Base-by-base conservation (phyloP, 352 stramenopile genomes). In the Pseudoperonospora humuli region DNA sequence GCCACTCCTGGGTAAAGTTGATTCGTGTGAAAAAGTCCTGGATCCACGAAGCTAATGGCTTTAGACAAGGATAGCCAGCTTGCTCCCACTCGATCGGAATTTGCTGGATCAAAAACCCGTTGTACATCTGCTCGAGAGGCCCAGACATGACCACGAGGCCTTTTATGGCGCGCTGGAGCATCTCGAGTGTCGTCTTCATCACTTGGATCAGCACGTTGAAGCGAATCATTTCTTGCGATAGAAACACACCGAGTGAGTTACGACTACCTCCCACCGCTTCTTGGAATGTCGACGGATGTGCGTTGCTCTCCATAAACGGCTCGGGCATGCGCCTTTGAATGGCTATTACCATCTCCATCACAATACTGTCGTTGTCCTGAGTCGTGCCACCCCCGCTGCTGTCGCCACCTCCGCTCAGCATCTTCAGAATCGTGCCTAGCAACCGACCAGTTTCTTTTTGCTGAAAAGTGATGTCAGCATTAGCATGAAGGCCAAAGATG, bases 391-490 rank as follows among this genome's bases (percentile, higher is more conserved):
- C 64, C 11, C 70, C 65, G 3, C 67, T 61, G 19, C 68, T 65
- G 15, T 70, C 65, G 17, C 62, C 60, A 13, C 67, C 70, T n/a
- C 76, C 75, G n/a, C 72, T 57, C 6, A 89, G 45, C 79, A 92
- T 89, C 8, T 67, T 64, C 15, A 91, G 39, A 19, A 88, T 84
- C 13, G 78, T 91, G 0, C 64, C 62, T 3, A 91, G 54, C 13
- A 91, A 36, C 14, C 81, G 66, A 8, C 82, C 69, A 3, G 87
- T 96, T 50, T 96, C 80, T 41, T 97, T 95, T 59, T 97, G 84
- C 55, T 96, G 87, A 48, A 96, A 96, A 8, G 85, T 96, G 41
- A 97, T 97, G 54, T 95, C 89, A 3, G 90, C 90, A 43, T 97
- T 97, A 17, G 72, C 68, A 40, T 97, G 91, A 39, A 97, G 70